Evolutionary conservation across 768 basidiomycete genomes (phyloP).

Genomic region (Daedaleopsis sinensis): DNA sequence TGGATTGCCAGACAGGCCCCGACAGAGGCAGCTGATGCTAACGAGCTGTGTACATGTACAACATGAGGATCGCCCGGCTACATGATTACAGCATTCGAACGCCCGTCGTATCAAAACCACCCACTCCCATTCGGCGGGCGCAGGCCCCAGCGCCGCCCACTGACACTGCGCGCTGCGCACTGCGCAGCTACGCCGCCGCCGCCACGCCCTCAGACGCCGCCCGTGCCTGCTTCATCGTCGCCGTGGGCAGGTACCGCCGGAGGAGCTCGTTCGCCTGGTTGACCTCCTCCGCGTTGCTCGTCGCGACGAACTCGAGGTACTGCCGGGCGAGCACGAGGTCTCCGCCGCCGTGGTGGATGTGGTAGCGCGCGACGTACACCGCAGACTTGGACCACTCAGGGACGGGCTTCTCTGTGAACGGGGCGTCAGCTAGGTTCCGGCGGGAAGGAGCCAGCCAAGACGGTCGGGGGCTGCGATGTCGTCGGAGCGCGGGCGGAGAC

Average conservation of each 20-base stretch:
- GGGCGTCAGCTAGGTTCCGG: background rate
- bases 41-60: too few species aligned
- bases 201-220: background rate
- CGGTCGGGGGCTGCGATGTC: background rate
- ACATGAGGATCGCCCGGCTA: too few species aligned
- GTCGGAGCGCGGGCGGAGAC: background rate
- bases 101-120: too few species aligned
- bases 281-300: slow-evolving; percentile 84
- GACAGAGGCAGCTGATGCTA: too few species aligned
- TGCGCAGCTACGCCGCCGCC: background rate
- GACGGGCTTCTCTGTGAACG: slow-evolving; percentile 58
- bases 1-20: too few species aligned
- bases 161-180: background rate
- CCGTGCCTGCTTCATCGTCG: slow-evolving; percentile 36
- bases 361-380: slow-evolving; percentile 80
- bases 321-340: slow-evolving; percentile 72
- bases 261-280: slow-evolving; percentile 72
- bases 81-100: too few species aligned
- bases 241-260: slow-evolving; percentile 40
- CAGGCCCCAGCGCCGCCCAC: too few species aligned
- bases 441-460: background rate
- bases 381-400: slow-evolving; percentile 85
- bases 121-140: too few species aligned
- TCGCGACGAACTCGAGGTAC: slow-evolving; percentile 72
- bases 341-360: slow-evolving; percentile 63